A percentile compares a stretch with the other conserved stretches of the same genome.
phyloP scores from a whole-genome alignment of 345 rosid species.

The Citrus hindsii region DNA sequence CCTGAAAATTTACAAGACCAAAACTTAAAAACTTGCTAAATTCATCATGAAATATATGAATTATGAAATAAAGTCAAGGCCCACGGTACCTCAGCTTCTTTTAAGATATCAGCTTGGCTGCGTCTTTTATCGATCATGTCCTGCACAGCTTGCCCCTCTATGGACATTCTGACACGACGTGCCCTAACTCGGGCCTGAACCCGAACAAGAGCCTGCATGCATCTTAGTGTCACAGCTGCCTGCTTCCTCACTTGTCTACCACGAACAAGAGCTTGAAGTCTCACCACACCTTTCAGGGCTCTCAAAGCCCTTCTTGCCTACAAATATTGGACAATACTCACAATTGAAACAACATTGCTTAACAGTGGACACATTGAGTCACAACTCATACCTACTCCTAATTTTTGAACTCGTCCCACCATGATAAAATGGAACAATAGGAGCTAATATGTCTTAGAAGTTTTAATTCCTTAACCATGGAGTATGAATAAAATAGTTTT shows the following conservation, averaged over 20 bases:
- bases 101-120: constrained; percentile 61
- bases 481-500: background rate
- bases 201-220: constrained; percentile 96
- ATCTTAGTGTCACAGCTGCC: constrained; percentile 89
- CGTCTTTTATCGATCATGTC: constrained; percentile 54
- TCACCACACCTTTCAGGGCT: constrained; percentile 90
- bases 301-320: constrained; percentile 88
- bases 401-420: background rate
- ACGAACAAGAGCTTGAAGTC: constrained; percentile 90
- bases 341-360: background rate
- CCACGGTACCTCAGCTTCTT: constrained; percentile 68
- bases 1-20: constrained; percentile 32
- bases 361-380: background rate
- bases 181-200: constrained; percentile 98
- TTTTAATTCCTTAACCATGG: background rate
- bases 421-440: no score
- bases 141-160: constrained; percentile 84
- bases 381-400: background rate
- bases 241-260: constrained; percentile 96
- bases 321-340: background rate
- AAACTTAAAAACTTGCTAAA: background rate
- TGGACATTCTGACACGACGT: constrained; percentile 80
- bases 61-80: background rate
- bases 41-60: background rate
- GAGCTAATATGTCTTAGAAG: background rate